Evolutionary conservation across 768 basidiomycete species (phyloP).

Genomic region (Suillus variegatus): DNA sequence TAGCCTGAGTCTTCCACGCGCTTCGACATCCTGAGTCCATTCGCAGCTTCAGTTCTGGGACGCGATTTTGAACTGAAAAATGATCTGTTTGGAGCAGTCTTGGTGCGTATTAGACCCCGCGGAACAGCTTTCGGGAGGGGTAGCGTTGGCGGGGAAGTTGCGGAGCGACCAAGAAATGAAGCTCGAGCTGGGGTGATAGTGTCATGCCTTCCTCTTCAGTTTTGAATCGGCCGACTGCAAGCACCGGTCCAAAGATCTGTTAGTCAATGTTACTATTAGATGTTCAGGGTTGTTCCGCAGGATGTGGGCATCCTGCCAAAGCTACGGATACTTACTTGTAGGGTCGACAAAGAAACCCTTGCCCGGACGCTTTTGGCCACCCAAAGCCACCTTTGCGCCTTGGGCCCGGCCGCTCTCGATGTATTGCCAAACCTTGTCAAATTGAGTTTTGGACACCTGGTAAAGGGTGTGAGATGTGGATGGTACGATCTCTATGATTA

Average conservation of each 20-base stretch:
- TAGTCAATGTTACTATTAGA: constrained; percentile 11
- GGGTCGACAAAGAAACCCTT: constrained; percentile 92
- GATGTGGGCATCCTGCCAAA: constrained; percentile 8
- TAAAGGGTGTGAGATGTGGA: constrained; percentile 5
- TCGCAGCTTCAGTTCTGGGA: too few species aligned
- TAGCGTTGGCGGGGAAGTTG: too few species aligned
- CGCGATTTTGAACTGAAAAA: too few species aligned
- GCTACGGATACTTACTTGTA: constrained; percentile 59
- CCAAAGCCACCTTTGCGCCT: constrained; percentile 77
- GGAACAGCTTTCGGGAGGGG: too few species aligned
- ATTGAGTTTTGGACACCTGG: constrained; percentile 81
- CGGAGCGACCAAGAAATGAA: too few species aligned
- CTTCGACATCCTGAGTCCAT: too few species aligned
- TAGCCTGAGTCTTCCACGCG: too few species aligned
- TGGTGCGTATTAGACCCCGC: too few species aligned
- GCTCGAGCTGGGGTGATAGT: too few species aligned
- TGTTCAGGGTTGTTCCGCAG: constrained; percentile 9
- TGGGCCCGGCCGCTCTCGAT: constrained; percentile 84
- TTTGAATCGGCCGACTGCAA: constrained; percentile 78
- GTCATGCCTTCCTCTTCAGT: constrained; percentile 91
- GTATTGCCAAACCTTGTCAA: constrained; percentile 84
- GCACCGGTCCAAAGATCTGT: constrained; percentile 94
- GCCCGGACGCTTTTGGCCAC: constrained; percentile 74
- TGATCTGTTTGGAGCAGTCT: too few species aligned
- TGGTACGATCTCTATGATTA: constrained; percentile 6